Conservation (phyloP, 2,329 filamentous ascomycete species). For the Colletotrichum orchidophilum region DNA sequence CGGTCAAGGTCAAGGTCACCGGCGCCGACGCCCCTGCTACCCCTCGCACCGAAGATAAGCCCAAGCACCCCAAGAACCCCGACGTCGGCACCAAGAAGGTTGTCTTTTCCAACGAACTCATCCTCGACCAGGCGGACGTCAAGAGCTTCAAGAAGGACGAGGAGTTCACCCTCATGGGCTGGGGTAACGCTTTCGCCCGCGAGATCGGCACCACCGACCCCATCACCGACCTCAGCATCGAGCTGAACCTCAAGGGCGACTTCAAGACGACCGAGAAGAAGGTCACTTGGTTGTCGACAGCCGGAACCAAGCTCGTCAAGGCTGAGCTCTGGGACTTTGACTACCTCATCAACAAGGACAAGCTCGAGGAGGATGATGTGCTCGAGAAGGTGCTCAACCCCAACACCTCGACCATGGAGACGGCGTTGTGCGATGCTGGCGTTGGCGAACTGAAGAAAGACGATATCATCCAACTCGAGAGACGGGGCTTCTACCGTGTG, state of each 20-base stretch:
- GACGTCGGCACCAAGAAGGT: conserved; percentile 88
- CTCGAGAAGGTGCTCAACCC: conserved; percentile 85
- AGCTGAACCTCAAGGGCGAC: conserved; percentile 91
- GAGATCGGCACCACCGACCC: conserved; percentile 67
- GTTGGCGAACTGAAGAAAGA: conserved; percentile 81
- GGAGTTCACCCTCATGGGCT: conserved; percentile 96
- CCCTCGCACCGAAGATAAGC: conserved; percentile 77
- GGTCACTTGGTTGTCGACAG: conserved; percentile 87
- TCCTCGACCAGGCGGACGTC: conserved; percentile 89
- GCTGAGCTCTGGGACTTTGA: conserved; percentile 95
- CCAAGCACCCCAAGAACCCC: conserved; percentile 90
- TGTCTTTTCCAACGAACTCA: conserved; percentile 76
- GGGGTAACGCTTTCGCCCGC: conserved; percentile 88
- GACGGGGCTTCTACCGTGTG: conserved; percentile 90
- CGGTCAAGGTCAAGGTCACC: conserved; percentile 75
- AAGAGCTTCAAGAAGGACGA: conserved; percentile 83
- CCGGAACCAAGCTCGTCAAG: conserved; percentile 79
- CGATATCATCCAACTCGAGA: conserved; percentile 94
- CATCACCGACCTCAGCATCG: conserved; percentile 78
- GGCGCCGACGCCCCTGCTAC: conserved; percentile 73
- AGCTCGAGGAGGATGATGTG: conserved; percentile 86
- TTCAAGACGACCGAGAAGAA: conserved; percentile 97
- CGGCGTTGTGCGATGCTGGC: conserved; percentile 83
- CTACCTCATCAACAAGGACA: conserved; percentile 94
- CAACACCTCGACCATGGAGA: conserved; percentile 77